Conservation (phyloP, 2,329 filamentous ascomycete species). For the Lachnellula suecica region DNA sequence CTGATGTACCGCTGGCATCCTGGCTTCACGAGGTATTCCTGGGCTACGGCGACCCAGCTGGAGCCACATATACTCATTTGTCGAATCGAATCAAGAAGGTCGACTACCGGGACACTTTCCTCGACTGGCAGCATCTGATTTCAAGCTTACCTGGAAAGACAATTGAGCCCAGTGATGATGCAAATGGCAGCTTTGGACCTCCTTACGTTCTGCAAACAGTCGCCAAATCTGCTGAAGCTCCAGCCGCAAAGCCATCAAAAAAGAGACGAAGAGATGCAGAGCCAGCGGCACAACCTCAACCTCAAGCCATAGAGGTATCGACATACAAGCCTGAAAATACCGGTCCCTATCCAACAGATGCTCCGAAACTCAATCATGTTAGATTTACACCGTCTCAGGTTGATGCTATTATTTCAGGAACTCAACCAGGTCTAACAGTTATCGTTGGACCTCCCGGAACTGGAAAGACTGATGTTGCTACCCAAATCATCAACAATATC, state of each 20-base stretch:
- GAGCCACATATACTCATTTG: conserved; percentile 82
- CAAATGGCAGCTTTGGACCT: conserved; percentile 73
- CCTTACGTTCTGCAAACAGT: conserved; percentile 80
- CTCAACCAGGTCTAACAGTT: conserved; percentile 89
- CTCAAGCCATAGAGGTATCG: conserved; percentile 75
- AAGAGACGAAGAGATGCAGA: conserved; percentile 83
- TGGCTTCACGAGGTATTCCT: conserved; percentile 98
- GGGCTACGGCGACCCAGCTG: conserved; percentile 91
- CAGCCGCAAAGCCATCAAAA: conserved; percentile 66
- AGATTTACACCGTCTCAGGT: conserved; percentile 90
- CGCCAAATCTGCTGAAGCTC: conserved; percentile 51
- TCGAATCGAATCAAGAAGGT: conserved; percentile 74
- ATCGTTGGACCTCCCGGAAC: conserved; percentile 95
- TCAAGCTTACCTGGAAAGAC: conserved; percentile 87
- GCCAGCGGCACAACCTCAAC: conserved; percentile 58
- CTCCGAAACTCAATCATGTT: conserved; percentile 76
- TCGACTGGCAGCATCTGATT: conserved; percentile 92
- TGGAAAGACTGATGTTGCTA: conserved; percentile 98
- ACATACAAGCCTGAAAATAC: conserved; percentile 88
- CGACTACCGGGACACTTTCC: conserved; percentile 91
- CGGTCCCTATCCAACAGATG: conserved; percentile 85
- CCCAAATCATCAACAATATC: conserved; percentile 97
- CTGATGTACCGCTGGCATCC: conserved; percentile 79
- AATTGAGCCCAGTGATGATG: conserved; percentile 74
- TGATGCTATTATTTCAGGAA: conserved; percentile 89